These are phyloP conservation scores for Zygosaccharomyces lentus DNA, from an alignment of 805 yeast genomes.

Conservation along the genomic window DNA sequence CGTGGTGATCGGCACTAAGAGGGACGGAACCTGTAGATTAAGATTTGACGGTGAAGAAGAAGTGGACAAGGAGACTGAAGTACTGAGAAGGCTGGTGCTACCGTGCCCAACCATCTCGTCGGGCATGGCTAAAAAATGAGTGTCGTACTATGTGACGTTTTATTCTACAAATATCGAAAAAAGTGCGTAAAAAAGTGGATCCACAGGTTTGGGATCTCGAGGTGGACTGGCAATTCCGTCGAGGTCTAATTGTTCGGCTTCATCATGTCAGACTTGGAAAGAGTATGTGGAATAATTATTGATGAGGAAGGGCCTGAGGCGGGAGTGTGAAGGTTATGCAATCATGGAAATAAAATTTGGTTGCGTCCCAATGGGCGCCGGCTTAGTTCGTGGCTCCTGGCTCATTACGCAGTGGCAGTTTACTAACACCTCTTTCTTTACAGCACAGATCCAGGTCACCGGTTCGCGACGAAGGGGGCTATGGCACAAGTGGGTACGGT, in stretches of 20 bases:
- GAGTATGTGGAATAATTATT: constrained; percentile 3
- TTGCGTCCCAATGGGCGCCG: neutral
- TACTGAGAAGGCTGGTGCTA: constrained; percentile 75
- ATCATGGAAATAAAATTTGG: neutral
- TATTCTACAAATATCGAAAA: constrained; percentile 1
- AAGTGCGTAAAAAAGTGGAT: constrained; percentile 1
- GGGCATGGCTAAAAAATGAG: constrained; percentile 21
- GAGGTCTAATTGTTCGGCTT: neutral
- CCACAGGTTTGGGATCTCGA: neutral
- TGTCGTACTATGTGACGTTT: constrained; percentile 9
- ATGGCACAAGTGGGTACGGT: constrained; percentile 40
- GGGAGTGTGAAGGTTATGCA: neutral
- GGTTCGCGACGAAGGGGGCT: constrained; percentile 23
- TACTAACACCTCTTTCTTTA: constrained; percentile 4
- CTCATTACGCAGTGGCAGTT: neutral
- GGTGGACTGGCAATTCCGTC: neutral
- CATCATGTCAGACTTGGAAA: constrained; percentile 5
- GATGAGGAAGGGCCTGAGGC: neutral
- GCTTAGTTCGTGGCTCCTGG: neutral
- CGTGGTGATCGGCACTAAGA: constrained; percentile 69
- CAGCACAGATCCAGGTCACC: constrained; percentile 25
- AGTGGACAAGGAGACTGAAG: constrained; percentile 91
- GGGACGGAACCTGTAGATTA: constrained; percentile 73
- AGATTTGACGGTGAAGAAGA: constrained; percentile 97
- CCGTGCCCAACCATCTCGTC: constrained; percentile 52